Conservation (phyloP, 140 eudicot species). For the Erigeron philadelphicus region DNA sequence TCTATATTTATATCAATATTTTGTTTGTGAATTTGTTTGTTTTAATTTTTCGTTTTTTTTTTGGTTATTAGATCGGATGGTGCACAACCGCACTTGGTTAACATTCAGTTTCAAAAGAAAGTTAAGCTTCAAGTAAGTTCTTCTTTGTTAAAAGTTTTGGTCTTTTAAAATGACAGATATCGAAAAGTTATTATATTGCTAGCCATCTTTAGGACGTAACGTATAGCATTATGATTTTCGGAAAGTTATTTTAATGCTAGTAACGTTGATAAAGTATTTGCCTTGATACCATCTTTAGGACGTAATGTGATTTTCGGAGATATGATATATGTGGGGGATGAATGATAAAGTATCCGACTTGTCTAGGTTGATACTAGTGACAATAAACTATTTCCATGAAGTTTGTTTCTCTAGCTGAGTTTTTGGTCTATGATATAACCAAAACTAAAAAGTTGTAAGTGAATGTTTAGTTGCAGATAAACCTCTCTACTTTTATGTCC, state of each 20-base stretch:
- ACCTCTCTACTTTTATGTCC: too few species aligned
- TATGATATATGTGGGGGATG: background rate
- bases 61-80: constrained; percentile 66
- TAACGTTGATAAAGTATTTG: too few species aligned
- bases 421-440: background rate
- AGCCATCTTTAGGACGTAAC: too few species aligned
- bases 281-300: too few species aligned
- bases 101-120: constrained; percentile 91
- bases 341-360: background rate
- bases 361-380: background rate
- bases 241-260: background rate
- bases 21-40: constrained; percentile 1
- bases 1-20: background rate
- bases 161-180: background rate
- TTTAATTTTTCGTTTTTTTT: constrained; percentile 13
- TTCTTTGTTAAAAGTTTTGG: background rate
- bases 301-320: background rate
- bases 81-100: constrained; percentile 90
- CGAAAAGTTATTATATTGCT: background rate
- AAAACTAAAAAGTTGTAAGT: background rate
- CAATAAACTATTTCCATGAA: background rate
- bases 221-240: background rate
- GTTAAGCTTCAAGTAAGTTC: constrained; percentile 65
- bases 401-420: background rate
- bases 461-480: background rate